Evolutionary conservation across 352 stramenopile genomes (phyloP).

Genomic region (Globisporangium splendens): DNA sequence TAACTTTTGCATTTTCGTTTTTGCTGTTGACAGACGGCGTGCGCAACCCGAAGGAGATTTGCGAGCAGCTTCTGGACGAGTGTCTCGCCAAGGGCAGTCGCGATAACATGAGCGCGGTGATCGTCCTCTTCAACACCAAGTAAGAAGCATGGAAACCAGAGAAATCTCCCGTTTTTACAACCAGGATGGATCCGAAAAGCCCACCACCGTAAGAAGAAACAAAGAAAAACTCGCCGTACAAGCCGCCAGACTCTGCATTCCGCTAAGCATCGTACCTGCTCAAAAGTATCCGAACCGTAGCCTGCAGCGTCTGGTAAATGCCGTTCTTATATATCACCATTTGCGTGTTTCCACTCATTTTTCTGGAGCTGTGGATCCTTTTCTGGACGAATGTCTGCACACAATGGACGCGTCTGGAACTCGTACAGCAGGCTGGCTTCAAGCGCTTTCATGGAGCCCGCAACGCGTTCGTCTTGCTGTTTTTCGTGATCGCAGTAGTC

Average conservation of each 20-base stretch:
- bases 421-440: slow-evolving; percentile 55
- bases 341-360: no score
- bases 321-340: no score
- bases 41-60: slow-evolving; percentile 60
- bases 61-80: slow-evolving; percentile 76
- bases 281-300: no score
- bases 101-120: slow-evolving; percentile 86
- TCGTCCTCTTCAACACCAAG: slow-evolving; percentile 65
- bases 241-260: no score
- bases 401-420: slow-evolving; percentile 10
- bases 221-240: no score
- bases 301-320: no score
- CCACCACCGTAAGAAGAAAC: no score
- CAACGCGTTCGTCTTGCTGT: slow-evolving; percentile 2
- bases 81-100: slow-evolving; percentile 78
- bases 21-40: slow-evolving; percentile 15
- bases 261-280: no score
- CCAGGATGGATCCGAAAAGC: no score
- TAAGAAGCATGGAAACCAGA: slow-evolving; percentile 9
- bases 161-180: no score
- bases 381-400: no score
- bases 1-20: background rate
- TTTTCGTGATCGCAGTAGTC: slow-evolving; percentile 3
- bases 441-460: slow-evolving; percentile 27
- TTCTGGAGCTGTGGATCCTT: no score